These are phyloP conservation scores for Coemansia sp. DNA, from an alignment of 192 early-diverging fungal species.

Conservation along the genomic window DNA sequence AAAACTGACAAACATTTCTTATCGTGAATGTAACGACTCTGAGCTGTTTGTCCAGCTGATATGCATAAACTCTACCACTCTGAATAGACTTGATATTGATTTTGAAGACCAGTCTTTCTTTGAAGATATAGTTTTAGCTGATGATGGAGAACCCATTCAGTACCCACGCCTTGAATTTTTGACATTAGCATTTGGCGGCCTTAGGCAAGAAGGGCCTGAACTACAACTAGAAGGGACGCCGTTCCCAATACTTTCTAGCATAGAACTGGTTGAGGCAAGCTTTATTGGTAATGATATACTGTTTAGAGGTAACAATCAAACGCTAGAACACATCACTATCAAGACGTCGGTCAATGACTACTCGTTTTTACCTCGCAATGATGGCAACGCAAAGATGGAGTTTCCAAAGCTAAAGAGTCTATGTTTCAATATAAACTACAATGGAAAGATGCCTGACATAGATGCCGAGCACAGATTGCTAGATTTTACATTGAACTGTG, in stretches of 20 bases:
- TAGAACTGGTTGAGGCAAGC: neutral
- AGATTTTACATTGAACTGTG: neutral
- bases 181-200: neutral
- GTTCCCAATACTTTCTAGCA: neutral
- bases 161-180: neutral
- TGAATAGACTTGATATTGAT: neutral
- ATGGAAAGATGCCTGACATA: neutral
- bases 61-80: neutral
- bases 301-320: neutral
- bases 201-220: neutral
- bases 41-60: neutral
- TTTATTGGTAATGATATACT: neutral
- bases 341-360: neutral
- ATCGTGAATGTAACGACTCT: neutral
- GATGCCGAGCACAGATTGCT: neutral
- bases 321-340: neutral
- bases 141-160: neutral
- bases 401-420: neutral
- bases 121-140: neutral
- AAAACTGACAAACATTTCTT: neutral
- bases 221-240: neutral
- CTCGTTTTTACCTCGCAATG: neutral
- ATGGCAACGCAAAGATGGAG: neutral
- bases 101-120: neutral
- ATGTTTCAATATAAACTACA: neutral